A percentile compares a stretch with the other conserved stretches of the same genome.
Evolutionary conservation across 2,329 filamentous ascomycete genomes (phyloP).

Genomic region (Colletotrichum sp.): DNA sequence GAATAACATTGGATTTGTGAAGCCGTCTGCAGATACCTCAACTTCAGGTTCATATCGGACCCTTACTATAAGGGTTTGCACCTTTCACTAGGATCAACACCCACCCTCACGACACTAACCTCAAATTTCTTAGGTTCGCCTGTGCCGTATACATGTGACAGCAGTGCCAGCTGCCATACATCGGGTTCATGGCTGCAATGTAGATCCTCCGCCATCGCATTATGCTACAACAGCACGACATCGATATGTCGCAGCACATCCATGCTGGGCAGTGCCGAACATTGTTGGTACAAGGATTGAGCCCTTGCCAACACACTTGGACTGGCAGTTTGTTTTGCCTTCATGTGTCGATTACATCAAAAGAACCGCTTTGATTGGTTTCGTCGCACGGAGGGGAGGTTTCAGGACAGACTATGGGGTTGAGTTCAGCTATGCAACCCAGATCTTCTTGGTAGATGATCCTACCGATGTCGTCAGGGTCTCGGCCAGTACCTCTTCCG

Average conservation of each 20-base stretch:
- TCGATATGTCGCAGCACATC: background rate
- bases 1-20: background rate
- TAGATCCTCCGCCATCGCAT: background rate
- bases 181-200: background rate
- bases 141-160: background rate
- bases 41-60: background rate
- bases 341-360: background rate
- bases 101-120: accelerated
- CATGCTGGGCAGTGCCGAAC: background rate
- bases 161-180: background rate
- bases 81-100: too few relatives aligned
- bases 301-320: accelerated
- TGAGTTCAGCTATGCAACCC: background rate
- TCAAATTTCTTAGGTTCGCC: background rate
- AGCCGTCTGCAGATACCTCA: background rate
- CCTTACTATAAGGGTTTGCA: background rate
- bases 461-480: background rate
- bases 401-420: background rate
- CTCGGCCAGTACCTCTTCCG: background rate
- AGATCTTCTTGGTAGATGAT: background rate
- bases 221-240: accelerated
- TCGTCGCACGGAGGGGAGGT: background rate
- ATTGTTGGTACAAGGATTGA: background rate
- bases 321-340: background rate
- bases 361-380: background rate